Percentiles rank a stretch among this genome's conserved stretches.
These are phyloP conservation scores for Lasiodiplodia sp. DNA, from an alignment of 2,329 filamentous ascomycete genomes.

Conservation along the genomic window DNA sequence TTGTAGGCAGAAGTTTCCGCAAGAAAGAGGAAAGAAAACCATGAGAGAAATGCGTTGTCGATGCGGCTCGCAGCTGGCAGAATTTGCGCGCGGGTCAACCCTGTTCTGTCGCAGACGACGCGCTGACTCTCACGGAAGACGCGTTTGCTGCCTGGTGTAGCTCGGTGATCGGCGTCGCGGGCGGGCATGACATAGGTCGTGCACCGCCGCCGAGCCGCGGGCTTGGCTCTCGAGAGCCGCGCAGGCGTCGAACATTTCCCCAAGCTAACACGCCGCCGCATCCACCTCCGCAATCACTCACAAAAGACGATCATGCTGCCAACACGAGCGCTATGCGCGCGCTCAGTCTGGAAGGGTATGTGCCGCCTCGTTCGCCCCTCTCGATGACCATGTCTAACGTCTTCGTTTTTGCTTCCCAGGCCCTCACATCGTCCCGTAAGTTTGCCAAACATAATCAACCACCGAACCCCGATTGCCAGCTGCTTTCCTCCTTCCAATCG, in stretches of 20 bases:
- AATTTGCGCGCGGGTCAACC: neutral
- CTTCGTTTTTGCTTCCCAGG: conserved; percentile 52
- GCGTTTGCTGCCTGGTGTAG: conserved; percentile 27
- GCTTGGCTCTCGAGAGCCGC: conserved; percentile 13
- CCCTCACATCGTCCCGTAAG: conserved; percentile 75
- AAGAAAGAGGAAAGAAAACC: neutral
- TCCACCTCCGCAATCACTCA: conserved; percentile 9
- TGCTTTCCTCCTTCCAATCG: neutral
- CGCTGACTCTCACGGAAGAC: conserved; percentile 2
- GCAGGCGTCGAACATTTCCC: conserved; percentile 10
- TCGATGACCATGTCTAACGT: conserved; percentile 37
- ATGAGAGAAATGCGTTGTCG: neutral
- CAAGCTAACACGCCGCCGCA: neutral
- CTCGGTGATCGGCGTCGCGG: conserved; percentile 15
- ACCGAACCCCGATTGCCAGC: neutral
- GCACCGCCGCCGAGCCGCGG: conserved; percentile 8
- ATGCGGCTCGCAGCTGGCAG: neutral
- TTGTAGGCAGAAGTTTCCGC: neutral
- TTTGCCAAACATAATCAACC: conserved; percentile 33
- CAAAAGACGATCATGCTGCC: conserved; percentile 20
- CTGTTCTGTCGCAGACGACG: conserved; percentile 3
- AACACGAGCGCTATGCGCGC: conserved; percentile 68
- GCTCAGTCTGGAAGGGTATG: conserved; percentile 89
- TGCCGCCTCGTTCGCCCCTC: neutral
- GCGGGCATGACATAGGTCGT: conserved; percentile 12